Evolutionary conservation across 441 rosid genomes (phyloP).

Genomic region (Arabidopsis hybrid): DNA sequence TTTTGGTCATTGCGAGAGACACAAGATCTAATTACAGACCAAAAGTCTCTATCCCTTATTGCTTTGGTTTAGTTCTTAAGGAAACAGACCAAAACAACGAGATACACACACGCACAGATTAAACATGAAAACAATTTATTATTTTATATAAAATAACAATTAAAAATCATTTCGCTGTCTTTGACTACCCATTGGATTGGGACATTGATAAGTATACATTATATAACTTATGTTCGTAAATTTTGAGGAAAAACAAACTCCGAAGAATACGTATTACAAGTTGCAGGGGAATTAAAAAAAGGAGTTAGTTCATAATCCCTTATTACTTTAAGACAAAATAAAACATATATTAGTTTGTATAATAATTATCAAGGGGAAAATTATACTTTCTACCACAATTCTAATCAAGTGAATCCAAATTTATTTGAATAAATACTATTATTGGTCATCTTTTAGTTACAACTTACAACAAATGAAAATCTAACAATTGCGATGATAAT

Average conservation of each 20-base stretch:
- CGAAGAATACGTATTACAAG: too few relatives aligned
- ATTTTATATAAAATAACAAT: background rate
- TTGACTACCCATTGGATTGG: background rate
- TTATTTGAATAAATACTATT: background rate
- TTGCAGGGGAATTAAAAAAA: too few relatives aligned
- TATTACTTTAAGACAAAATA: too few relatives aligned
- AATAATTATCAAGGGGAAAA: too few relatives aligned
- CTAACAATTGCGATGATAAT: too few relatives aligned
- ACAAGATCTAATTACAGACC: conserved; percentile 65
- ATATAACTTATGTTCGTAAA: too few relatives aligned
- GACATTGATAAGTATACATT: background rate
- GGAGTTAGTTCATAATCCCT: too few relatives aligned
- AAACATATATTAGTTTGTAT: too few relatives aligned
- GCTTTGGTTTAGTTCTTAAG: conserved; percentile 41
- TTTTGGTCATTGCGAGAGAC: conserved; percentile 56
- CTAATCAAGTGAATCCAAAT: too few relatives aligned
- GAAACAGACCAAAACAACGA: conserved; percentile 35
- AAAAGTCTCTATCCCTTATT: conserved; percentile 63
- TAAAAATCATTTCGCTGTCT: background rate
- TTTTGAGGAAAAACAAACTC: too few relatives aligned
- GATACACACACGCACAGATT: conserved; percentile 7
- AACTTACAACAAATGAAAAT: background rate
- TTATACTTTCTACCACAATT: too few relatives aligned
- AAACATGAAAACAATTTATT: conserved; percentile 5
- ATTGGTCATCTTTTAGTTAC: background rate